phyloP scores from a whole-genome alignment of 805 yeast species.

The Zygosaccharomyces rouxii region DNA sequence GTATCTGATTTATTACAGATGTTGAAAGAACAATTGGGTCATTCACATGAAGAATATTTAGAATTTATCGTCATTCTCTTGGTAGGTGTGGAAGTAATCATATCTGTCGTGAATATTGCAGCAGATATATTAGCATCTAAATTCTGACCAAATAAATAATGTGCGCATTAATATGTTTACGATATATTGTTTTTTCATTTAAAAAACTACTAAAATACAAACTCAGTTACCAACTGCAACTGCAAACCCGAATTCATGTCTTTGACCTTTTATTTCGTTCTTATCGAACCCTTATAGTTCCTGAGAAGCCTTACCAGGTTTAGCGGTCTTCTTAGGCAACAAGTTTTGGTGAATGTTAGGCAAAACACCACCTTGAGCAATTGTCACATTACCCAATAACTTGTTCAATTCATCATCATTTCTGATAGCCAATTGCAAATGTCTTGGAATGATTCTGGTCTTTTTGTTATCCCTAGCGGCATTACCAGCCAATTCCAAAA shows the following conservation, averaged over 20 bases:
- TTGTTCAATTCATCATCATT: slow-evolving; percentile 96
- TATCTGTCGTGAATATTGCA: slow-evolving; percentile 76
- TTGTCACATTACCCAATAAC: slow-evolving; percentile 82
- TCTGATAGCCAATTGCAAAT: slow-evolving; percentile 93
- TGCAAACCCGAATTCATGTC: not conserved
- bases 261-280: not conserved
- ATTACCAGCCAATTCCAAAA: slow-evolving; percentile 92
- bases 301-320: slow-evolving; percentile 54
- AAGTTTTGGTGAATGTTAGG: slow-evolving; percentile 91
- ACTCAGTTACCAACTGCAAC: not conserved
- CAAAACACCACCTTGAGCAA: slow-evolving; percentile 96
- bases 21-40: slow-evolving; percentile 96
- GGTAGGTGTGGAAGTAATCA: slow-evolving; percentile 88
- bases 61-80: slow-evolving; percentile 87
- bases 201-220: slow-evolving; percentile 2
- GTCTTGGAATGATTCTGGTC: slow-evolving; percentile 97
- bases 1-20: slow-evolving; percentile 88
- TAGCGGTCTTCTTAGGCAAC: slow-evolving; percentile 65
- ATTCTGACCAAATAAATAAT: slow-evolving; percentile 1
- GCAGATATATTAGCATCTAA: slow-evolving; percentile 47
- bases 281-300: slow-evolving; percentile 41
- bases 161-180: not conserved
- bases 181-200: not conserved
- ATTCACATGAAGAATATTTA: slow-evolving; percentile 85
- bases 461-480: slow-evolving; percentile 98